phyloP scores from a whole-genome alignment of 129 eudicot species.

The Solidago caesia region DNA sequence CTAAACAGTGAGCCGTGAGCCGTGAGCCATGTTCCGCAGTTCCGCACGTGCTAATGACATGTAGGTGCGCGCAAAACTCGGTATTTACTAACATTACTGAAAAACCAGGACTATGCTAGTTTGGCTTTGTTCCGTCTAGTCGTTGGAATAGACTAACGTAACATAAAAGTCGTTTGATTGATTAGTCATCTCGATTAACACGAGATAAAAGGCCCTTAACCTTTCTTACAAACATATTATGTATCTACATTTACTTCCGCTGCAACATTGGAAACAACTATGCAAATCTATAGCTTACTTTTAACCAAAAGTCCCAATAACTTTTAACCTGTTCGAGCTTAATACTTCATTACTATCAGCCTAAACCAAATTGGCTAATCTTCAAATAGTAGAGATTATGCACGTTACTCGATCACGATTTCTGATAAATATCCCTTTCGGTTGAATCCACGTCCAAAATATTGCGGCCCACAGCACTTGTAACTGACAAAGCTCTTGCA shows the following conservation, averaged over 20 bases:
- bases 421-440: conserved; percentile 49
- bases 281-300: not conserved
- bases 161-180: no score
- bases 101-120: no score
- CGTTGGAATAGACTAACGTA: no score
- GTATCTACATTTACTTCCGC: conserved; percentile 1
- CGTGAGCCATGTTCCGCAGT: no score
- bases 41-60: no score
- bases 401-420: conserved; percentile 54
- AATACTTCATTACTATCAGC: not conserved
- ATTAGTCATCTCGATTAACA: no score
- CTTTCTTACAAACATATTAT: not conserved
- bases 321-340: not conserved
- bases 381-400: not conserved
- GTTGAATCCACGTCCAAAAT: conserved; percentile 37
- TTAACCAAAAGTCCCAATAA: not conserved
- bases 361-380: not conserved
- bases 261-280: conserved; percentile 4
- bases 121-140: no score
- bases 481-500: conserved; percentile 44
- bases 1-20: no score
- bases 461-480: conserved; percentile 55
- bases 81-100: no score
- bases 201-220: no score
- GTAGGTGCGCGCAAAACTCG: no score